phyloP scores from a whole-genome alignment of 2,329 filamentous ascomycete species.

The Sporothrix curviconia region DNA sequence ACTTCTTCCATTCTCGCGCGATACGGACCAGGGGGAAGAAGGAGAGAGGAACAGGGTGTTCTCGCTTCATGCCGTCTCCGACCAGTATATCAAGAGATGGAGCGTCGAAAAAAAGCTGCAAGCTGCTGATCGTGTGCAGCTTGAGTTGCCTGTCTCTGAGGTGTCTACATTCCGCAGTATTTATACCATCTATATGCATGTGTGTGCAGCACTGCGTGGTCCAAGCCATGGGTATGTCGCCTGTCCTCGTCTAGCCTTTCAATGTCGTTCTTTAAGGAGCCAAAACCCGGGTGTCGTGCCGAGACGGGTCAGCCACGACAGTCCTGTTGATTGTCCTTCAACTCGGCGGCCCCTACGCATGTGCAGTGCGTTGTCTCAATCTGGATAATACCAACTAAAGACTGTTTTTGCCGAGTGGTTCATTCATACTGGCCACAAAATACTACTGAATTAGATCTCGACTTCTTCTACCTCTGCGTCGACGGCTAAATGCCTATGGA shows the following conservation, averaged over 20 bases:
- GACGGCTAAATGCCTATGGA: no score
- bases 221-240: no score
- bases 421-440: no score
- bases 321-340: background rate
- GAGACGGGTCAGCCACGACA: background rate
- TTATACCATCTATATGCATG: no score
- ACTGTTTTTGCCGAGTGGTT: no score
- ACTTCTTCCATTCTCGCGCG: background rate
- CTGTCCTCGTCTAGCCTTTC: background rate
- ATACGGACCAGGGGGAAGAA: background rate
- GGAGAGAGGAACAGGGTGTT: background rate
- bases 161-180: no score
- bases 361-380: background rate
- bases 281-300: constrained; percentile 2
- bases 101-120: background rate
- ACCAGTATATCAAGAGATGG: background rate
- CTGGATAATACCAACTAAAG: background rate
- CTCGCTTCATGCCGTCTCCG: constrained; percentile 2
- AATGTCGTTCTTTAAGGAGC: background rate
- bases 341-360: no score
- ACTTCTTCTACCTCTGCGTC: no score
- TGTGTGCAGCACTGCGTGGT: no score
- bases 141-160: background rate
- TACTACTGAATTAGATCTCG: no score
- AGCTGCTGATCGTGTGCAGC: background rate